phyloP scores from a whole-genome alignment of 2,329 filamentous ascomycete genomes.

The Pseudogymnoascus pannorum region DNA sequence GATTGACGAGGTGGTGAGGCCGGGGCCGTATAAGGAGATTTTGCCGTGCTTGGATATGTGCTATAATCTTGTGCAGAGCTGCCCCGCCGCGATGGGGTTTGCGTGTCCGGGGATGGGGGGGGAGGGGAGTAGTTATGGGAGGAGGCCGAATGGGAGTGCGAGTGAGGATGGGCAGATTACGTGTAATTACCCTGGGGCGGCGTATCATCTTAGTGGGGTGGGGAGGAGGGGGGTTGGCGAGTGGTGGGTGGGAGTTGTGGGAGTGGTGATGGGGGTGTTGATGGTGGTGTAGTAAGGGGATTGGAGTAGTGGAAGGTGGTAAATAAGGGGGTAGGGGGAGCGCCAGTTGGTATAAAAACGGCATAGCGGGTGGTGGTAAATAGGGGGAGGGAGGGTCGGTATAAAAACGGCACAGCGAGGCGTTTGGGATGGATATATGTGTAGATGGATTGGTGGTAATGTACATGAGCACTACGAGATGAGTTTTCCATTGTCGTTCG shows the following conservation, averaged over 20 bases:
- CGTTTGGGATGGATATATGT: neutral
- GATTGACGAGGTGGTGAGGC: slow-evolving; percentile 65
- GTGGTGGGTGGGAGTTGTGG: slow-evolving; percentile 10
- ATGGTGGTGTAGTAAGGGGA: neutral
- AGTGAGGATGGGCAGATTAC: slow-evolving; percentile 33
- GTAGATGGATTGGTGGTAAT: neutral
- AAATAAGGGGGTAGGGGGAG: neutral
- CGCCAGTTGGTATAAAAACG: neutral
- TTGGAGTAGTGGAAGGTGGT: neutral
- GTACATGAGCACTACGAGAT: neutral
- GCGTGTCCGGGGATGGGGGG: slow-evolving; percentile 53
- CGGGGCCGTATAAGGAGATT: slow-evolving; percentile 90
- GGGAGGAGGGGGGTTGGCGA: neutral
- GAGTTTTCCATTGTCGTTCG: too few species aligned
- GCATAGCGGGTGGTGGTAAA: too few species aligned
- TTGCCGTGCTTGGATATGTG: slow-evolving; percentile 84
- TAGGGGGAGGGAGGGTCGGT: neutral
- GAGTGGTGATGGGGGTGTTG: slow-evolving; percentile 14
- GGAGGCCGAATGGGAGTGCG: slow-evolving; percentile 18
- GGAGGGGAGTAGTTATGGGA: slow-evolving; percentile 37
- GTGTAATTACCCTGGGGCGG: slow-evolving; percentile 57
- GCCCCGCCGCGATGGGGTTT: slow-evolving; percentile 70
- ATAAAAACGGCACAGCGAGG: neutral
- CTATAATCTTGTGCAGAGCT: slow-evolving; percentile 76
- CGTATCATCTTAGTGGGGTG: slow-evolving; percentile 40